A percentile compares a stretch with the other conserved stretches of the same genome.
These are phyloP conservation scores for Coemansia sp. DNA, from an alignment of 192 early-diverging fungal species.

Conservation along the genomic window DNA sequence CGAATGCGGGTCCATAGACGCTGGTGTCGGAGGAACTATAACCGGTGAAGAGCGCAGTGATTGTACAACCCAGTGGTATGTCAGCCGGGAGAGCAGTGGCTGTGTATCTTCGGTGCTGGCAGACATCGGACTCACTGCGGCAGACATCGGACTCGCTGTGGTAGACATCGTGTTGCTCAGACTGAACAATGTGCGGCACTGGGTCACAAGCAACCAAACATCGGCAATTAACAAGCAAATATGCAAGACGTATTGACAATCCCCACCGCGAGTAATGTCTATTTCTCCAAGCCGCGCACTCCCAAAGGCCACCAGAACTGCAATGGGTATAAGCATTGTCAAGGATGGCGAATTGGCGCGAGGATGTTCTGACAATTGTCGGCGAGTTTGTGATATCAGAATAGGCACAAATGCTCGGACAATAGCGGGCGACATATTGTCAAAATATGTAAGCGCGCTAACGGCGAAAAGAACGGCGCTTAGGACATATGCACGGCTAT, in stretches of 20 bases:
- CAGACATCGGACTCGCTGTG: not conserved
- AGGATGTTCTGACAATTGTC: not conserved
- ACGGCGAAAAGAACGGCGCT: not conserved
- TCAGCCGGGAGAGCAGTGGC: constrained; percentile 18
- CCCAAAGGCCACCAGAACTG: not conserved
- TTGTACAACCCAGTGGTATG: constrained; percentile 44
- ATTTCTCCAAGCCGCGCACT: not conserved
- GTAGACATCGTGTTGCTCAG: not conserved
- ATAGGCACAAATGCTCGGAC: not conserved
- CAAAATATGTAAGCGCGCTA: not conserved
- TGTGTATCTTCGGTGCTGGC: not conserved
- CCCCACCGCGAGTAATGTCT: not conserved
- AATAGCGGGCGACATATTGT: not conserved
- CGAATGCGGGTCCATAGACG: not conserved
- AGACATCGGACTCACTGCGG: not conserved
- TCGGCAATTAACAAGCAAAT: not conserved
- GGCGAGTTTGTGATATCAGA: not conserved
- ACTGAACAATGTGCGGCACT: not conserved
- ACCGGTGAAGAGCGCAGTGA: constrained; percentile 2
- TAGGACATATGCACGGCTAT: not conserved
- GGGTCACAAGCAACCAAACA: not conserved
- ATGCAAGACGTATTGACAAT: not conserved
- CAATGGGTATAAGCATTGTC: not conserved
- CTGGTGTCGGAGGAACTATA: not conserved
- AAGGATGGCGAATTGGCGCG: not conserved